Evolutionary conservation across 495 filamentous ascomycete genomes (phyloP), one percentile per base, ranked within the genome.

Genomic region (Hyaloscypha variabilis): DNA sequence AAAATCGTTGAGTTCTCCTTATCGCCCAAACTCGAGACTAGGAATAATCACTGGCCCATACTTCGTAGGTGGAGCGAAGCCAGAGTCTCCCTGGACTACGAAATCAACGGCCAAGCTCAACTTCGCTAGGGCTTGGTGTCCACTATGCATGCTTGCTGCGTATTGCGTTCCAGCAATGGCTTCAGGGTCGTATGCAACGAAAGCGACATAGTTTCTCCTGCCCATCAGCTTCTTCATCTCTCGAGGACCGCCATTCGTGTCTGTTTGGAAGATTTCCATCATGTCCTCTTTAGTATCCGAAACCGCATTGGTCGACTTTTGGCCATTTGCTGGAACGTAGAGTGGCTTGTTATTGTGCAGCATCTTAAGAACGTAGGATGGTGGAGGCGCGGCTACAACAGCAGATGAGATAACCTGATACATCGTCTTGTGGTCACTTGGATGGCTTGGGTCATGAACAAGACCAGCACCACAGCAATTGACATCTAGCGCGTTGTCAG

Each of bases 21-120:
- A 85, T 67, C 82, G 74, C 59, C 96, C 95, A 81, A 88, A 91
- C 76, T 96, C 96, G 72, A 99, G 77, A 79, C 88, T 91, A 58
- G 96, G 96, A 72, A 99, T 88, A 78, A 98, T 91, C 19, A 98
- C 96, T 42, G 95, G 95, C 10, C 95, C 95, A 76, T 97, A 99
- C 80, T 99, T 99, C 57, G 92, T 93, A 36, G 97, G 92, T 67
- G 78, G 79, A 24, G 84, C 88, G 73, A 87, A 92, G 1, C 83
- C 83, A 3, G 92, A 90, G 68, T 97, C 94, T 2, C 91, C 92
- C 79, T 99, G 95, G 19, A 99, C 95, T 80, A 99, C 94, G 72
- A 97, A 99, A 74, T 99, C 95, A 6, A 95, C 91, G 10, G 94
- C 94, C 30, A 99, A 78, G 76, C 92, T 97, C 67, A 98, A 69